phyloP scores from a whole-genome alignment of 805 yeast species.

The Myxozyma geophila region DNA sequence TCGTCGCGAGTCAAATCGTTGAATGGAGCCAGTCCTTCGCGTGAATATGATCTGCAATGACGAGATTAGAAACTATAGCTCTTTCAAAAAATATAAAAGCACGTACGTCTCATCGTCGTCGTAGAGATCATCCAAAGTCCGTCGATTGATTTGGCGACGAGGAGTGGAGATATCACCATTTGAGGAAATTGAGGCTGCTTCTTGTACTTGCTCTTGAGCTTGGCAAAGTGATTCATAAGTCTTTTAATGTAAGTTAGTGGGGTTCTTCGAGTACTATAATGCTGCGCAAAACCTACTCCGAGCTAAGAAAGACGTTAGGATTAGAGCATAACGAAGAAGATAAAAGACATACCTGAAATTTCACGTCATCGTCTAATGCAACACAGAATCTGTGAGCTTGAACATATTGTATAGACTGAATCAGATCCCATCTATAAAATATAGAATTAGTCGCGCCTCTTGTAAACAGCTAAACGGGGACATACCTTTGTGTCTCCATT shows the following conservation, averaged over 20 bases:
- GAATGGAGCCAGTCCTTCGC: constrained; percentile 29
- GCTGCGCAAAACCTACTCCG: constrained; percentile 8
- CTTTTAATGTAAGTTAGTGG: constrained; percentile 8
- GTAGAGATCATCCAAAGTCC: constrained; percentile 28
- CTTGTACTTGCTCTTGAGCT: constrained; percentile 23
- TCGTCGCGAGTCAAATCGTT: background rate
- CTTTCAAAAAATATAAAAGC: background rate
- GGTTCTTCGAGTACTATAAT: too few relatives aligned
- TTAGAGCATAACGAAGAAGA: background rate
- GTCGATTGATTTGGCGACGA: constrained; percentile 9
- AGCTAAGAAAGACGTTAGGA: constrained; percentile 12
- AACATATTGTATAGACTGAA: constrained; percentile 42
- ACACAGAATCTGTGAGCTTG: constrained; percentile 43
- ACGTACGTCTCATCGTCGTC: constrained; percentile 15
- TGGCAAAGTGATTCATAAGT: constrained; percentile 30
- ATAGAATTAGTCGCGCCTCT: background rate
- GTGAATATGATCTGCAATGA: background rate
- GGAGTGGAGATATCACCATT: too few relatives aligned
- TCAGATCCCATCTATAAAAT: constrained; percentile 28
- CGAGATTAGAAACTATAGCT: background rate
- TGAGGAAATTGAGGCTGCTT: background rate
- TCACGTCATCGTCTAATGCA: constrained; percentile 38
- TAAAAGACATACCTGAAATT: constrained; percentile 28
- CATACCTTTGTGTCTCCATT: constrained; percentile 37
- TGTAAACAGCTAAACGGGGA: background rate